Percentiles rank a stretch among this genome's conserved stretches.
These are phyloP conservation scores for Hortiboletus flavorubellus DNA, from an alignment of 768 basidiomycete genomes.

Conservation along the genomic window DNA sequence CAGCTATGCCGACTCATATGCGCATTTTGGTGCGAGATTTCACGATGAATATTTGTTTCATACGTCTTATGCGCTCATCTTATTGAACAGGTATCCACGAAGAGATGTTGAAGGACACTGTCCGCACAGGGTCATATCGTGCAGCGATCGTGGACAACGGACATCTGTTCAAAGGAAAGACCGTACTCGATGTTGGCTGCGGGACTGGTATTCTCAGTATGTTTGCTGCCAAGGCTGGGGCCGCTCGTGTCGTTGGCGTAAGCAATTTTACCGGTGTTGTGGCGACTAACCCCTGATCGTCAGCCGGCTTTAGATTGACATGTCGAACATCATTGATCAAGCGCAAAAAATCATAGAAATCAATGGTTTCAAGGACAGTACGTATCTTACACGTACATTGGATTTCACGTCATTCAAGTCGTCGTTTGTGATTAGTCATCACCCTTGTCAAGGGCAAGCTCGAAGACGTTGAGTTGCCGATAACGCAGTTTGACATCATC, in stretches of 20 bases:
- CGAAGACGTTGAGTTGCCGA: constrained; percentile 86
- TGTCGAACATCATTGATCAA: constrained; percentile 99
- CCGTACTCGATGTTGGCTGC: constrained; percentile 96
- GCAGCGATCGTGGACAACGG: constrained; percentile 91
- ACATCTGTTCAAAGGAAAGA: constrained; percentile 95
- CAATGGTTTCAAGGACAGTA: constrained; percentile 95
- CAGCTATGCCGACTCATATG: constrained; percentile 95
- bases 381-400: constrained; percentile 31
- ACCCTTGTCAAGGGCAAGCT: constrained; percentile 98
- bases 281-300: constrained; percentile 12
- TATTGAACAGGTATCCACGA: constrained; percentile 81
- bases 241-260: constrained; percentile 90
- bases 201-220: constrained; percentile 97
- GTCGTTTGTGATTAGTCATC: constrained; percentile 54
- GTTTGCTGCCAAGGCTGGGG: constrained; percentile 97
- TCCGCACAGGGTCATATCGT: constrained; percentile 94
- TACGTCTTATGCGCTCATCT: constrained; percentile 6
- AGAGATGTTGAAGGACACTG: constrained; percentile 98
- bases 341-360: constrained; percentile 95
- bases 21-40: constrained; percentile 74
- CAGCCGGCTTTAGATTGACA: constrained; percentile 72
- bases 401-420: constrained; percentile 2
- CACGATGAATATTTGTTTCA: not conserved
- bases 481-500: constrained; percentile 95
- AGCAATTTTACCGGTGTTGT: constrained; percentile 28